These are phyloP conservation scores for Canna indica DNA, from an alignment of 176 grass and related monocot genomes.

Conservation along the genomic window DNA sequence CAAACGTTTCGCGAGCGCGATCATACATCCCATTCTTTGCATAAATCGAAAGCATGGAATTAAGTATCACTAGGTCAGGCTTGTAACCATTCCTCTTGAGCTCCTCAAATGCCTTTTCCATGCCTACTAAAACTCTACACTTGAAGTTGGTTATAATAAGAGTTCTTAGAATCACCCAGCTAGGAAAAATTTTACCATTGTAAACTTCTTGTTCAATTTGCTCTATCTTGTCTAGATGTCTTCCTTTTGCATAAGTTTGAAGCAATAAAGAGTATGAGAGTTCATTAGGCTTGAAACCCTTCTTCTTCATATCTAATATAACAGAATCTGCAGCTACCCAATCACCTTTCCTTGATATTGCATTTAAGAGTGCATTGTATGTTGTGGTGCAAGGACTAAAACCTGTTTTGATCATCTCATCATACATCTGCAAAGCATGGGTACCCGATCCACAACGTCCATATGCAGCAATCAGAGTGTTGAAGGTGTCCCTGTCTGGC, in stretches of 20 bases:
- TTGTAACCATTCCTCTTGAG: constrained; percentile 69
- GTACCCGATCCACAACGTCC: constrained; percentile 54
- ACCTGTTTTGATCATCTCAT: constrained; percentile 64
- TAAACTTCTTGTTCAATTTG: constrained; percentile 64
- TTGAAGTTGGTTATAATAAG: constrained; percentile 80
- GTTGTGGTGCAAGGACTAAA: constrained; percentile 61
- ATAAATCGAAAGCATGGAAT: constrained; percentile 83
- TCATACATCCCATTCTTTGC: constrained; percentile 56
- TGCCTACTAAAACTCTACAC: constrained; percentile 39
- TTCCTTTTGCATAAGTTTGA: constrained; percentile 55
- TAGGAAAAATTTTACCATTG: constrained; percentile 50
- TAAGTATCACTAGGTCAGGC: constrained; percentile 72
- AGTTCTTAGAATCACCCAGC: constrained; percentile 74
- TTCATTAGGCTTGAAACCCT: constrained; percentile 74
- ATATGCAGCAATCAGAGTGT: constrained; percentile 73
- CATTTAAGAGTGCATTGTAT: constrained; percentile 69
- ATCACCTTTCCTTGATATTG: constrained; percentile 59
- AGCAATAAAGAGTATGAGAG: constrained; percentile 62
- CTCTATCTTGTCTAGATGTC: constrained; percentile 35
- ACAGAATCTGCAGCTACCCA: constrained; percentile 39
- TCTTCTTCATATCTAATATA: constrained; percentile 50
- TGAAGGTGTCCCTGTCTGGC: constrained; percentile 55
- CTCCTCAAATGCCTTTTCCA: constrained; percentile 60
- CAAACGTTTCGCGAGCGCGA: constrained; percentile 44
- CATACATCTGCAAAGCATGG: constrained; percentile 60